Percentiles rank a stretch among this genome's conserved stretches.
These are phyloP conservation scores for Eutrema salsugineum DNA, from an alignment of 441 rosid genomes.

Conservation along the genomic window DNA sequence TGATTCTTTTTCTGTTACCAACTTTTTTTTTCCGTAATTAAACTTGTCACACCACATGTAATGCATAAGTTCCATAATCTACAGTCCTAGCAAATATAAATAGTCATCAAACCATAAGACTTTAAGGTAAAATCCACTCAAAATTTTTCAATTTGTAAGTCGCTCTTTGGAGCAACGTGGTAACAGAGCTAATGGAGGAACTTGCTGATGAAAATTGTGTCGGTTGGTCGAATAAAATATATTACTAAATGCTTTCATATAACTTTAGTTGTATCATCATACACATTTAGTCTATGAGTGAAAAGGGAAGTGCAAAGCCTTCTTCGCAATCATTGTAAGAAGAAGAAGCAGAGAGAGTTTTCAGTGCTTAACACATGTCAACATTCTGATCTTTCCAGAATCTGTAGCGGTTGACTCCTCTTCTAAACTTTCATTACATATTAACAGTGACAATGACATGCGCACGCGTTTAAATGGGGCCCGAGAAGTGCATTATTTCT, in stretches of 20 bases:
- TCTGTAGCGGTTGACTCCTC: constrained; percentile 17
- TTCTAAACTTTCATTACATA: background rate
- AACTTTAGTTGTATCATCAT: background rate
- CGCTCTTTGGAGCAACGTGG: background rate
- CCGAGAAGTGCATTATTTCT: background rate
- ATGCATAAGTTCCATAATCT: background rate
- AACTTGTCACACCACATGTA: background rate
- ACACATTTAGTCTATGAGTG: background rate
- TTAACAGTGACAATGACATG: constrained; percentile 1
- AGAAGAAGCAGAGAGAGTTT: background rate
- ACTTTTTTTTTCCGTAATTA: background rate
- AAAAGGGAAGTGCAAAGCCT: background rate
- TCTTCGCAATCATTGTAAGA: constrained; percentile 16
- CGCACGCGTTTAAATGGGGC: constrained; percentile 4
- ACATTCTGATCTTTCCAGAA: background rate
- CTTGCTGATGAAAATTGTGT: constrained; percentile 4
- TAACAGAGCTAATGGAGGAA: constrained; percentile 12
- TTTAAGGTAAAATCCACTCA: background rate
- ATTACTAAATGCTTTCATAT: background rate
- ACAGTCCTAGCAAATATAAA: background rate
- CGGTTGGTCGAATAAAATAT: background rate
- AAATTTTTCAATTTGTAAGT: background rate
- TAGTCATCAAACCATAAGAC: background rate
- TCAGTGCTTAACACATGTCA: constrained; percentile 12
- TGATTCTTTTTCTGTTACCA: background rate